Evolutionary conservation across 345 rosid genomes (phyloP).

Genomic region (Rhodamnia rubescens): DNA sequence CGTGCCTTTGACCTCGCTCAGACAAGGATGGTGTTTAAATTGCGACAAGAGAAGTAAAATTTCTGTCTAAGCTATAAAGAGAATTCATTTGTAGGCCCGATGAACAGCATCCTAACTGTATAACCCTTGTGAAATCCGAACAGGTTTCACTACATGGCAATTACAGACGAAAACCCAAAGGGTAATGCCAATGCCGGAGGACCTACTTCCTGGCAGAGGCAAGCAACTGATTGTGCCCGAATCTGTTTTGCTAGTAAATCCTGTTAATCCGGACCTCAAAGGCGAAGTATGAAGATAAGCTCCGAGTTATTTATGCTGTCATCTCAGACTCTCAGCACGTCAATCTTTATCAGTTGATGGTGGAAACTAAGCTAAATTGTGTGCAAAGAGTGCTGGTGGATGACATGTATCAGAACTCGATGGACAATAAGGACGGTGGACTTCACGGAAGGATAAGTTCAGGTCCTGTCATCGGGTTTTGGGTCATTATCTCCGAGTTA

Average conservation of each 20-base stretch:
- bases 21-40: constrained; percentile 26
- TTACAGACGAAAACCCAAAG: constrained; percentile 25
- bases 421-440: constrained; percentile 27
- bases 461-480: constrained; percentile 23
- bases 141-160: constrained; percentile 38
- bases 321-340: not conserved
- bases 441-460: constrained; percentile 36
- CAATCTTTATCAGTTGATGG: not conserved
- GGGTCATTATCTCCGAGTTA: constrained; percentile 24
- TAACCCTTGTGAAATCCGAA: not conserved
- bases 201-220: constrained; percentile 19
- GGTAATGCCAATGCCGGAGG: constrained; percentile 33
- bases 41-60: constrained; percentile 14
- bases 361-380: not conserved
- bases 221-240: constrained; percentile 19
- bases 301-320: not conserved
- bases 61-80: not conserved
- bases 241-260: constrained; percentile 19
- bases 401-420: constrained; percentile 30
- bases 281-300: constrained; percentile 16
- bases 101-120: not conserved
- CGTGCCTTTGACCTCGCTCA: constrained; percentile 22
- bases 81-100: not conserved
- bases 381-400: constrained; percentile 21
- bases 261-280: constrained; percentile 26